Conservation (phyloP, 495 filamentous ascomycete species). For the Extremus antarcticus region DNA sequence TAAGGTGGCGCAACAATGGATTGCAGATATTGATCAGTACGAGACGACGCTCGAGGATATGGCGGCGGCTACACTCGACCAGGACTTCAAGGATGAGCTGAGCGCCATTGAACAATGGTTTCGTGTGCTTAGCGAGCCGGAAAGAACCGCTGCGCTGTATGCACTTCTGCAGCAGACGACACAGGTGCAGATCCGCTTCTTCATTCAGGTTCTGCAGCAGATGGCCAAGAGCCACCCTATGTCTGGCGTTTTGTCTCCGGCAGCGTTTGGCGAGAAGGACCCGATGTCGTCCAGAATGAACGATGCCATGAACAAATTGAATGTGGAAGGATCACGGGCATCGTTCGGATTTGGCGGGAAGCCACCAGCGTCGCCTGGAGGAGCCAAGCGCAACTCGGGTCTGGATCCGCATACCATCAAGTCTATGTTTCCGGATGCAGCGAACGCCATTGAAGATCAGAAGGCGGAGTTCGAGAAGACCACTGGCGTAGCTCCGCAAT, state of each 20-base stretch:
- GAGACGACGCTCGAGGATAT: constrained; percentile 97
- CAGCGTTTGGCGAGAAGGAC: constrained; percentile 93
- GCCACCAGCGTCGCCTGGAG: constrained; percentile 55
- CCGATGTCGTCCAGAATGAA: constrained; percentile 93
- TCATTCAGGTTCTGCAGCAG: constrained; percentile 95
- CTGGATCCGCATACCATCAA: constrained; percentile 91
- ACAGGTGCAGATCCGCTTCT: constrained; percentile 97
- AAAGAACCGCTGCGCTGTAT: constrained; percentile 89
- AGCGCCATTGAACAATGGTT: constrained; percentile 99
- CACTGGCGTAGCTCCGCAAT: constrained; percentile 78
- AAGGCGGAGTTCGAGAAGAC: constrained; percentile 94
- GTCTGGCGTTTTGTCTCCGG: constrained; percentile 89
- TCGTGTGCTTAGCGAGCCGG: constrained; percentile 89
- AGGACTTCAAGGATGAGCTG: constrained; percentile 98
- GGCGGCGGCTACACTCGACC: constrained; percentile 93
- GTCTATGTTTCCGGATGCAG: constrained; percentile 97
- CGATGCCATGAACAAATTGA: constrained; percentile 95
- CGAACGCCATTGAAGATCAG: constrained; percentile 92
- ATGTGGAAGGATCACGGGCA: constrained; percentile 72
- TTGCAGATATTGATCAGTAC: constrained; percentile 96
- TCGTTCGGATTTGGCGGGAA: constrained; percentile 60
- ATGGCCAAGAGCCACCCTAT: constrained; percentile 98
- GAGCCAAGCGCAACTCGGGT: constrained; percentile 76
- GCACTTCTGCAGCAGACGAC: constrained; percentile 95
- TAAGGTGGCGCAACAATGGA: constrained; percentile 94